Evolutionary conservation across 192 early-diverging fungal genomes (phyloP).

Genomic region (Backusella psychrophila): DNA sequence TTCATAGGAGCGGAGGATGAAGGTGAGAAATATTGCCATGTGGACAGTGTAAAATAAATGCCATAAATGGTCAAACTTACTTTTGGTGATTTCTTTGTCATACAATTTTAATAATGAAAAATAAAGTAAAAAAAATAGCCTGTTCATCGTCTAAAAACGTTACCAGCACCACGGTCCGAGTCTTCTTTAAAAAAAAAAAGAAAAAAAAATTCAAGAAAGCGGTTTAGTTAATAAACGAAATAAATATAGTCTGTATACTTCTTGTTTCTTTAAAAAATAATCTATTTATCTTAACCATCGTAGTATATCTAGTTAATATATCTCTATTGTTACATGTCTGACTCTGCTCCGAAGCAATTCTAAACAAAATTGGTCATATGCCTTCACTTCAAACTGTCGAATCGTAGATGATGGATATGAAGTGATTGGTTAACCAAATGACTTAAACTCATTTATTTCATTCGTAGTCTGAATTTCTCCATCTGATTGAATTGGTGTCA

Average conservation of each 20-base stretch:
- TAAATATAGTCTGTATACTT: background rate
- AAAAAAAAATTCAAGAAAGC: background rate
- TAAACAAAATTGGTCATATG: background rate
- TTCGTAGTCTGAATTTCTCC: background rate
- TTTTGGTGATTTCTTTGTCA: background rate
- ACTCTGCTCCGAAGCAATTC: background rate
- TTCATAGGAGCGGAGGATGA: constrained; percentile 1
- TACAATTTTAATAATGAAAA: background rate
- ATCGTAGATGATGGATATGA: background rate
- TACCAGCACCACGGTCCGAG: background rate
- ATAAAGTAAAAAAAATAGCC: background rate
- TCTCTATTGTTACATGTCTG: background rate
- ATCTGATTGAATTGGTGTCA: background rate
- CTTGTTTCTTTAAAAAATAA: background rate
- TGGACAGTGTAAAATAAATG: constrained; percentile 1
- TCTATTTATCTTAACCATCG: background rate
- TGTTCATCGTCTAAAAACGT: background rate
- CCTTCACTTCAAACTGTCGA: background rate
- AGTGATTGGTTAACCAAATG: background rate
- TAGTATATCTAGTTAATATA: background rate
- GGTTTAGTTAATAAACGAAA: background rate
- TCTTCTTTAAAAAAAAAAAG: background rate
- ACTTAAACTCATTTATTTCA: too few species aligned
- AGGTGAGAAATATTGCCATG: background rate
- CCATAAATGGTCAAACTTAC: background rate